Conservation (phyloP, 2,329 filamentous ascomycete genomes). For the Botrytis squamosa region DNA sequence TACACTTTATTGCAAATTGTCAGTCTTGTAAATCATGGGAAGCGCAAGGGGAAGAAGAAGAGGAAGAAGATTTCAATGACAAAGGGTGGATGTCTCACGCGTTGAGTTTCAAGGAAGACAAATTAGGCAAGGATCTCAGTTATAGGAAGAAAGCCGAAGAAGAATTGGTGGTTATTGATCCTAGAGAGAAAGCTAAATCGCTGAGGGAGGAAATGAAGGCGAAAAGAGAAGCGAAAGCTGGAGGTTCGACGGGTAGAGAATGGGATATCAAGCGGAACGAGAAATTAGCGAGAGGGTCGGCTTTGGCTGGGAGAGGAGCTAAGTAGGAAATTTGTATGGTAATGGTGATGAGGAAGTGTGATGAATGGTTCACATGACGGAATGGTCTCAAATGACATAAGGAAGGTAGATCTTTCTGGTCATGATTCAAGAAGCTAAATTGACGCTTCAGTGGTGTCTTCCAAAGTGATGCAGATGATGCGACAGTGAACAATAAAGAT, state of each 20-base stretch:
- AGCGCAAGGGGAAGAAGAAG: slow-evolving; percentile 45
- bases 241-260: slow-evolving; percentile 51
- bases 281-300: slow-evolving; percentile 53
- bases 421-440: neutral
- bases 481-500: neutral
- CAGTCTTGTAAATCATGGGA: slow-evolving; percentile 90
- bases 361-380: neutral
- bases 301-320: slow-evolving; percentile 56
- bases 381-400: neutral
- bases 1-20: slow-evolving; percentile 95
- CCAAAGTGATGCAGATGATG: neutral
- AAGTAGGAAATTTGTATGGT: slow-evolving; percentile 41
- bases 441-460: neutral
- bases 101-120: slow-evolving; percentile 84
- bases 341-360: neutral
- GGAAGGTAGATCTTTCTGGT: neutral
- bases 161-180: slow-evolving; percentile 90
- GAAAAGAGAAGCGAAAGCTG: slow-evolving; percentile 52
- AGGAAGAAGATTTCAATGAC: slow-evolving; percentile 57
- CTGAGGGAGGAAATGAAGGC: slow-evolving; percentile 64
- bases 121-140: slow-evolving; percentile 82
- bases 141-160: slow-evolving; percentile 92
- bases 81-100: slow-evolving; percentile 83
- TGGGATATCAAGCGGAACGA: slow-evolving; percentile 61
- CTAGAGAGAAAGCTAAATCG: slow-evolving; percentile 74